Evolutionary conservation across 129 eudicot species (phyloP).

Genomic region (Helianthus tuberosus): DNA sequence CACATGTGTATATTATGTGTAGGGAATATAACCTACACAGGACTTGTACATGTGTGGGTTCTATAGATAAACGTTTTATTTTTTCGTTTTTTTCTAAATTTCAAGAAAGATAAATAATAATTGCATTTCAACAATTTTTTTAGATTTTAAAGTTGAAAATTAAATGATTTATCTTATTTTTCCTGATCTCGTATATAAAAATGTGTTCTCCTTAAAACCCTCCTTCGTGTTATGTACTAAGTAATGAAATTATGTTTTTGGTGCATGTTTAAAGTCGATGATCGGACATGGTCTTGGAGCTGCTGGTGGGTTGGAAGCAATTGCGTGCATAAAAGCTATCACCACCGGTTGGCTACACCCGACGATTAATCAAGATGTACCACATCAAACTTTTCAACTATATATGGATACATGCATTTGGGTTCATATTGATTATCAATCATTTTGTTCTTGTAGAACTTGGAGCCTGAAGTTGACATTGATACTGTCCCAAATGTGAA

Average conservation of each 20-base stretch:
- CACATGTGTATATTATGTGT: too few species aligned
- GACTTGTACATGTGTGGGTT: too few species aligned
- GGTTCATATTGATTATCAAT: constrained; percentile 6
- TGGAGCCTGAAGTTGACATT: constrained; percentile 69
- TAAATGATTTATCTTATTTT: too few species aligned
- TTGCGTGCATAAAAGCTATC: constrained; percentile 80
- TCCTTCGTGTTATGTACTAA: neutral
- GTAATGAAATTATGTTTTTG: constrained; percentile 20
- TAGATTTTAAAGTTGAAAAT: too few species aligned
- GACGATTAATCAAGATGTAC: constrained; percentile 79
- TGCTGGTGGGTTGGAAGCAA: constrained; percentile 85
- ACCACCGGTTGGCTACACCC: constrained; percentile 87
- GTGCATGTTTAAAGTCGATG: constrained; percentile 53
- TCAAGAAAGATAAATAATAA: too few species aligned
- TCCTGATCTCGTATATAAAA: too few species aligned
- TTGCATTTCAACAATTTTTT: too few species aligned
- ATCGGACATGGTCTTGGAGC: constrained; percentile 90
- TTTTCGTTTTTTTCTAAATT: too few species aligned
- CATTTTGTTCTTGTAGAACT: constrained; percentile 37
- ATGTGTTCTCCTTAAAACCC: too few species aligned
- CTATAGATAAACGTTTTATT: too few species aligned
- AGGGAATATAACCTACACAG: too few species aligned
- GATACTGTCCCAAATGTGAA: constrained; percentile 83
- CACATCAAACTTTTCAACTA: neutral
- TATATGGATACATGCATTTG: neutral